A percentile compares a stretch with the other conserved stretches of the same genome.
Evolutionary conservation across 2,329 filamentous ascomycete species (phyloP).

Genomic region (Fusarium tjaetaba): DNA sequence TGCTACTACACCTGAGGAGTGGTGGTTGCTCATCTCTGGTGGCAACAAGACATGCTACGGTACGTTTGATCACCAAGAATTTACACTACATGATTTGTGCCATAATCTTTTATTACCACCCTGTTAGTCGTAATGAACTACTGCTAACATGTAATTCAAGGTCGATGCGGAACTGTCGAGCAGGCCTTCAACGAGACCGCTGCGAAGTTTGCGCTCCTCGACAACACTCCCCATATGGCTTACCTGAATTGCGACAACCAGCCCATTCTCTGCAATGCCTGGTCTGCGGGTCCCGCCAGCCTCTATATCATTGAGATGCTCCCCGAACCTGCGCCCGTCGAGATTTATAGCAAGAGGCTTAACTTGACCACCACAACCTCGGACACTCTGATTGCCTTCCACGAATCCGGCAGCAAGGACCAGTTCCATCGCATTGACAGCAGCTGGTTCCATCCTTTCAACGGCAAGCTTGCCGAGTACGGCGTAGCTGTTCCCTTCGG

Average conservation of each 20-base stretch:
- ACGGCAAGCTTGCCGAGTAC: conserved; percentile 72
- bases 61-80: conserved; percentile 47
- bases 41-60: conserved; percentile 81
- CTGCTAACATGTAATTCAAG: conserved; percentile 51
- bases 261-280: conserved; percentile 78
- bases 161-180: conserved; percentile 72
- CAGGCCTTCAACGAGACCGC: conserved; percentile 74
- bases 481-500: conserved; percentile 71
- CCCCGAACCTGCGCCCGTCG: conserved; percentile 70
- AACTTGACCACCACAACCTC: conserved; percentile 76
- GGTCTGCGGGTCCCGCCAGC: conserved; percentile 71
- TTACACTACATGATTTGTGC: background rate
- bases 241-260: conserved; percentile 79
- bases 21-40: conserved; percentile 79
- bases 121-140: background rate
- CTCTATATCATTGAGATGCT: conserved; percentile 76
- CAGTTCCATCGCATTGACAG: conserved; percentile 59
- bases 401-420: conserved; percentile 62
- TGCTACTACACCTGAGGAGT: conserved; percentile 74
- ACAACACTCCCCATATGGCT: conserved; percentile 73
- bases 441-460: conserved; percentile 78
- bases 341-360: conserved; percentile 71
- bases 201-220: conserved; percentile 68
- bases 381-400: conserved; percentile 69
- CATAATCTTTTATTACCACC: background rate